Base-by-base conservation (phyloP, 108 stramenopile genomes). In the Discostella pseudostelligera region DNA sequence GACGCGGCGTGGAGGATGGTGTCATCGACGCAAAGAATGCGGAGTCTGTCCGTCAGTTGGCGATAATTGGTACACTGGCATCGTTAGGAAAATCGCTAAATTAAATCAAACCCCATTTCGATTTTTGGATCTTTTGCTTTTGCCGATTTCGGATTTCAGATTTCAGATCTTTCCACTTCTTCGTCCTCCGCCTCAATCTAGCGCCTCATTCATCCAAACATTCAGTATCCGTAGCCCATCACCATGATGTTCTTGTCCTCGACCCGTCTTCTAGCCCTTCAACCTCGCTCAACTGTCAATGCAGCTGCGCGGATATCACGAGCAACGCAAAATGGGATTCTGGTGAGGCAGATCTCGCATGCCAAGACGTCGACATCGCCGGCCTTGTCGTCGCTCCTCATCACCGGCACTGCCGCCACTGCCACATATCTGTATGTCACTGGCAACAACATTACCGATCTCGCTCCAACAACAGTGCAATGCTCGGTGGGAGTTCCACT, bases 401-500 rank as follows among this genome's bases (percentile, higher is more conserved):
- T 66, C 24, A 8, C 44, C 25, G n/a, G 28, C 56, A 10, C 56
- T 37, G 14, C 44, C 44, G 60, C 60, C 6, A 5, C 53, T 4
- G 17, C 53, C 40, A 40, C 42, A 2, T 14, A 24, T 8, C 16
- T 56, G 12, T 42, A 35, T 39, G n/a, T 20, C 39, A 7, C 9
- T 19, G 43, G 39, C 14, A 45, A 40, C 11, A 43, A 44, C 21
- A 1, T 10, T 3, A 21, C 4, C 20, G 22, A 8, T 51, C 4
- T 2, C 0, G 17, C 36, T 39, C 4, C 36, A 12, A 7, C 56
- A 16, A 4, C 9, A 26, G 37, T 46, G 4, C 28, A 39, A 14
- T 72, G 70, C 55, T 72, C 70, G 13, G 70, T 45, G 20, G n/a
- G n/a, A n/a, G 20, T 24, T 46, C 49, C 51, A 13, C 39, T 72